Percentiles rank a stretch among this genome's conserved stretches.
These are phyloP conservation scores for Sanguinoderma infundibulare DNA, from an alignment of 1,284 basidiomycete species.

Conservation along the genomic window DNA sequence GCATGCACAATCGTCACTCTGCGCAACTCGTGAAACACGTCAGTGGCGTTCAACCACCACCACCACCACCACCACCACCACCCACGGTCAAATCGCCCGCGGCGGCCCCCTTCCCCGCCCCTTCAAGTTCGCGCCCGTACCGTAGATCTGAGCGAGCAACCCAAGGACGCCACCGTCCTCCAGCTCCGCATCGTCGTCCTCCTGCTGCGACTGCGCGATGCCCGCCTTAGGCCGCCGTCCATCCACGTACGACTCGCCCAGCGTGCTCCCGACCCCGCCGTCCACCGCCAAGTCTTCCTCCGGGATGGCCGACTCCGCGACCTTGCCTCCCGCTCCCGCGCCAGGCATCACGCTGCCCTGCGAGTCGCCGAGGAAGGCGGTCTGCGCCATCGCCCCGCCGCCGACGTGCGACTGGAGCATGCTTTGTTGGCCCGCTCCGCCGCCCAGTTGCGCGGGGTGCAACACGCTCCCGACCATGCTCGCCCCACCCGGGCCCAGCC, in stretches of 20 bases:
- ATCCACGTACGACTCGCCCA: conserved; percentile 75
- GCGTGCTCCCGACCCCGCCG: conserved; percentile 59
- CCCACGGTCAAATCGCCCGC: conserved; percentile 44
- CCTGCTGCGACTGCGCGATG: conserved; percentile 54
- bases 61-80: not conserved
- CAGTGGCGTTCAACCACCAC: not conserved
- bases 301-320: conserved; percentile 36
- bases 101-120: conserved; percentile 45
- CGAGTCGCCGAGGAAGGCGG: conserved; percentile 73
- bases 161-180: conserved; percentile 73
- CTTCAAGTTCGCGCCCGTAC: conserved; percentile 50
- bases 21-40: not conserved
- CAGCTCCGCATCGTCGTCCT: conserved; percentile 62
- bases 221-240: conserved; percentile 41
- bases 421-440: conserved; percentile 44
- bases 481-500: conserved; percentile 40
- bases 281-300: conserved; percentile 54
- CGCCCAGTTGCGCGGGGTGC: conserved; percentile 27
- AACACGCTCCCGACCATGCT: conserved; percentile 43
- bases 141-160: conserved; percentile 80
- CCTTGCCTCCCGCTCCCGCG: conserved; percentile 11
- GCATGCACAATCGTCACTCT: not conserved
- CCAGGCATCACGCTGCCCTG: conserved; percentile 52
- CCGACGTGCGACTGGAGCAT: conserved; percentile 37
- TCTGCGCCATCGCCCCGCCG: conserved; percentile 59